These are phyloP conservation scores for Picea abies DNA, from an alignment of 83 land plant genomes.

Conservation along the genomic window DNA sequence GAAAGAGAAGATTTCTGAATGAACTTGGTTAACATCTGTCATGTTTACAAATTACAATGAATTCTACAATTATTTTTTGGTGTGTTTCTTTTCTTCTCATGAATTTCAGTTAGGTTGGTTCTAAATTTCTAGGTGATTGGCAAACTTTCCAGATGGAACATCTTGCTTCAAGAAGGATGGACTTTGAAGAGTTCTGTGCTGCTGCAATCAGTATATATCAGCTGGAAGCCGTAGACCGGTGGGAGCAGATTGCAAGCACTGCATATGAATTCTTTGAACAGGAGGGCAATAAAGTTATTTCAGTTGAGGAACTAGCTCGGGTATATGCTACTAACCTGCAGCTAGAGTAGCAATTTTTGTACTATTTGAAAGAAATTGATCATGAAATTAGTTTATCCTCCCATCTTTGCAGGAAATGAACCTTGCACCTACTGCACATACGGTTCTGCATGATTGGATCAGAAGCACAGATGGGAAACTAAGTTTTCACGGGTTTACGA, in stretches of 20 bases:
- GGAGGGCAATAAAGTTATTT: conserved; percentile 76
- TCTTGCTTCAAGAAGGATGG: conserved; percentile 62
- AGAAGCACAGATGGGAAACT: conserved; percentile 76
- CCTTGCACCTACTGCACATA: conserved; percentile 56
- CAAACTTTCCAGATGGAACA: conserved; percentile 62
- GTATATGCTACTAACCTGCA: conserved; percentile 33
- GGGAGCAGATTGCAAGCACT: conserved; percentile 71
- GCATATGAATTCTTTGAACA: conserved; percentile 76
- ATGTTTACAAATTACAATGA: neutral
- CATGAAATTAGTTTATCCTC: neutral
- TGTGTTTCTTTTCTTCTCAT: no score
- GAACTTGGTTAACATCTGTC: neutral
- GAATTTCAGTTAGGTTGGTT: no score
- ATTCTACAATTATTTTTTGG: neutral
- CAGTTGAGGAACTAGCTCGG: conserved; percentile 75
- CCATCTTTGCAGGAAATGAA: conserved; percentile 61
- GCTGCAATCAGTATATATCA: conserved; percentile 80
- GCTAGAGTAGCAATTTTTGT: neutral
- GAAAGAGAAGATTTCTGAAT: neutral
- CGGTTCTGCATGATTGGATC: conserved; percentile 72
- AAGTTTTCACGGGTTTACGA: conserved; percentile 73
- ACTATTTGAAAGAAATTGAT: neutral
- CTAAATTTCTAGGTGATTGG: neutral
- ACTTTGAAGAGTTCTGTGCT: conserved; percentile 84
- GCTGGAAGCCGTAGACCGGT: conserved; percentile 73